phyloP scores from a whole-genome alignment of 306 rosid genomes.

The Inga oerstediana region DNA sequence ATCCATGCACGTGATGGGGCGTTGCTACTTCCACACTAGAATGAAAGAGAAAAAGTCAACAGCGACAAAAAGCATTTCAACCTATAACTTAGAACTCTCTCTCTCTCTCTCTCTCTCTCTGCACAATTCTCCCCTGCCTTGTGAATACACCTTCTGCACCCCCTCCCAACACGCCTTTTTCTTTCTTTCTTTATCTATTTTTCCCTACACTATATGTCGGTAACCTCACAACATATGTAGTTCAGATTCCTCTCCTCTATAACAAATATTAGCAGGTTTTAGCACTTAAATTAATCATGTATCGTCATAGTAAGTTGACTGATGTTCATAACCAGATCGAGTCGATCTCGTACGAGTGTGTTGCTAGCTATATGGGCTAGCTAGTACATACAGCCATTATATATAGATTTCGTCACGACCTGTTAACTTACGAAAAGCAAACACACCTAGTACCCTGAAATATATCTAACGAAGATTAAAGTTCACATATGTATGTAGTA shows the following conservation, averaged over 20 bases:
- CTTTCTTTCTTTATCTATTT: too few species aligned
- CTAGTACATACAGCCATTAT: not conserved
- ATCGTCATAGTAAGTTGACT: too few species aligned
- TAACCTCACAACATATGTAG: too few species aligned
- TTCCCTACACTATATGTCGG: too few species aligned
- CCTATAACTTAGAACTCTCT: not conserved
- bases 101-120: not conserved
- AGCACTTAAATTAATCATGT: not conserved
- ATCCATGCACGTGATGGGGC: conserved; percentile 74
- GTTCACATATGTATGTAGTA: not conserved
- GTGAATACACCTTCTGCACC: not conserved
- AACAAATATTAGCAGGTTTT: not conserved
- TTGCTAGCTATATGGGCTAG: too few species aligned
- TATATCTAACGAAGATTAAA: not conserved
- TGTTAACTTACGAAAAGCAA: not conserved
- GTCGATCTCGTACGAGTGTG: too few species aligned
- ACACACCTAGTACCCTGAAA: not conserved
- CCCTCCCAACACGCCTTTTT: not conserved
- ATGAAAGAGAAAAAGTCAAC: conserved; percentile 45
- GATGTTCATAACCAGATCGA: too few species aligned
- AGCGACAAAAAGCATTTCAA: conserved; percentile 39
- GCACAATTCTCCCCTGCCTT: not conserved
- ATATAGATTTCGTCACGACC: not conserved
- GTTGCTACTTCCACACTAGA: not conserved
- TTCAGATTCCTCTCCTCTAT: too few species aligned